Evolutionary conservation across 768 basidiomycete genomes (phyloP).

Genomic region (Amanita pallidorosea): DNA sequence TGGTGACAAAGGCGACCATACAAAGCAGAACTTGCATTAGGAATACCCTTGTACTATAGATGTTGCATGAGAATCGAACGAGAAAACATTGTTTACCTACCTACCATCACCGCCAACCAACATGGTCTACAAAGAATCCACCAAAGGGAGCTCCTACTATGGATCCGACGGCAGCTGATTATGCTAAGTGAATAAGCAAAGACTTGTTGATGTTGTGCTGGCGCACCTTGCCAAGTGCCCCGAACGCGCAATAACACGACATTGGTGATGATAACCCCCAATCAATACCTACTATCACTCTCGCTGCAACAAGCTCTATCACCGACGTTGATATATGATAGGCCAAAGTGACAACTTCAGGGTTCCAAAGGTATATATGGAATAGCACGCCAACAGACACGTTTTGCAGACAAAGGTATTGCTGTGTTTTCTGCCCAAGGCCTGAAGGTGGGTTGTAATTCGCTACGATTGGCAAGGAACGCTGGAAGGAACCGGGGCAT

Average conservation of each 20-base stretch:
- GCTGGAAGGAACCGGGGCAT: no score
- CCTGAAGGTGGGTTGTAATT: constrained; percentile 17
- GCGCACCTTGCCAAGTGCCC: no score
- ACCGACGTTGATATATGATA: constrained; percentile 43
- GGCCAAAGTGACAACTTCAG: constrained; percentile 43
- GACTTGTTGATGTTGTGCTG: background rate
- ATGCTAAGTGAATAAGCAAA: constrained; percentile 12
- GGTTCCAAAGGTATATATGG: constrained; percentile 41
- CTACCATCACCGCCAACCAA: constrained; percentile 70
- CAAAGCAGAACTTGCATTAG: constrained; percentile 49
- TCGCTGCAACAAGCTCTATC: constrained; percentile 39
- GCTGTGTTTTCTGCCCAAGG: constrained; percentile 56
- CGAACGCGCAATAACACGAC: constrained; percentile 49
- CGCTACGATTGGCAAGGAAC: no score
- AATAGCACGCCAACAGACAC: constrained; percentile 45
- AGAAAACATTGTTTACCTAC: constrained; percentile 16
- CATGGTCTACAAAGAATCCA: constrained; percentile 48
- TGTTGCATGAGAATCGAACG: background rate
- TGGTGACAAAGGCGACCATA: constrained; percentile 39
- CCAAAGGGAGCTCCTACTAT: constrained; percentile 54
- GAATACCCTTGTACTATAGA: constrained; percentile 37
- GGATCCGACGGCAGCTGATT: constrained; percentile 46
- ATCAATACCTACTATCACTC: constrained; percentile 48
- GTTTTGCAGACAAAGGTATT: constrained; percentile 55
- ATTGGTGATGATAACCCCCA: constrained; percentile 57